Evolutionary conservation across 2,329 filamentous ascomycete species (phyloP), one percentile per base, ranked within the genome.

Genomic region (Gremmenia infestans): DNA sequence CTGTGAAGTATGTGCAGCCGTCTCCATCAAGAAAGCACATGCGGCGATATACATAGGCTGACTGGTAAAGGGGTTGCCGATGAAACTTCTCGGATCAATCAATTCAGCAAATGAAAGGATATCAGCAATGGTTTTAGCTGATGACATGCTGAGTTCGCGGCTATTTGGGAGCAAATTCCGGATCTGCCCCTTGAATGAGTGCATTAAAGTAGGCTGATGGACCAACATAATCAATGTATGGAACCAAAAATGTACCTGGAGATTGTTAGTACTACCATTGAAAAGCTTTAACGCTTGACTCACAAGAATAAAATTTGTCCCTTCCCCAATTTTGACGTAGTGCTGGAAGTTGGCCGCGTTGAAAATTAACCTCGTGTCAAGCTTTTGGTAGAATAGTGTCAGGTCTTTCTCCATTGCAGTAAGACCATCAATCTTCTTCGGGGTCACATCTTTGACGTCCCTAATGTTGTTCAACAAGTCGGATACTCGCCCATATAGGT

Each of bases 21-120:
- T 90, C 68, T 96, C 91, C 74, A 91, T 90, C 15, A 96, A 74
- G 64, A 96, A 96, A 0, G 91, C 91, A 67, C 90, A 95, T 0
- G 90, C 91, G 0, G 91, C 91, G 58, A 96, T 93, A 65, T 95
- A 96, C 67, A 95, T 95, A 0, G 91, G 91, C 70, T 96, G 91
- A 48, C 88, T 91, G 0, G 89, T 94, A 62, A 96, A 96, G 0
- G 91, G 91, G 57, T 94, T 96, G 1, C 90, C 89, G 36, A 92
- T 86, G 54, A 92, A 90, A 63, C 90, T 92, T 69, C 89, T 91
- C 0, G 88, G 85, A 69, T 95, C 89, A 51, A 94, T 89, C 9
- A 95, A 74, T 67, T 95, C 89, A 0, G 90, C 89, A 70, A 95
- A 95, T 1, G 88, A 87, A 8, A 95, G 73, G 15, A 96, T 96